Evolutionary conservation across 257 asterid genomes (phyloP).

Genomic region (Voacanga thouarsii): DNA sequence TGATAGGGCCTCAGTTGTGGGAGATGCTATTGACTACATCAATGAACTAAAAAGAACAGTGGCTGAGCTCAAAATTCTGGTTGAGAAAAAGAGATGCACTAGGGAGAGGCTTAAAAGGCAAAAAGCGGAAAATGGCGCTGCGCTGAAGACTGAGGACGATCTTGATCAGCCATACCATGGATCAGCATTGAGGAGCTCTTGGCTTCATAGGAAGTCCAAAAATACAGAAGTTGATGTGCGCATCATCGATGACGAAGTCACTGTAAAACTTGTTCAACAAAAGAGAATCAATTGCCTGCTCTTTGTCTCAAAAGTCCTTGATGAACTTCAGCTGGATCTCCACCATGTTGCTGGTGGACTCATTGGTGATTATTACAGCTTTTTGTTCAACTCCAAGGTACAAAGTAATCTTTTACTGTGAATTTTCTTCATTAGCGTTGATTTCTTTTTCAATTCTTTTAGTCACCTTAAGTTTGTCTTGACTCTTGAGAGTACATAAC

Average conservation of each 20-base stretch:
- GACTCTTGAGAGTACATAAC: background rate
- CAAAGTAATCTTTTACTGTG: background rate
- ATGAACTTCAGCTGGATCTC: slow-evolving; percentile 81
- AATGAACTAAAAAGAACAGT: slow-evolving; percentile 33
- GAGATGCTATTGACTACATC: slow-evolving; percentile 34
- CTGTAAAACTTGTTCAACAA: slow-evolving; percentile 84
- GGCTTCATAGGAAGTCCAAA: slow-evolving; percentile 84
- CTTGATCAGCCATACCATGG: slow-evolving; percentile 44
- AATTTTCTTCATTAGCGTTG: background rate
- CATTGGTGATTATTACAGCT: slow-evolving; percentile 81
- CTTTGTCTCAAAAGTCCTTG: slow-evolving; percentile 68
- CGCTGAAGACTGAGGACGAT: slow-evolving; percentile 39
- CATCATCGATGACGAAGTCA: slow-evolving; percentile 73
- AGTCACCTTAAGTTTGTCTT: background rate
- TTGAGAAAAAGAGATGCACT: slow-evolving; percentile 66
- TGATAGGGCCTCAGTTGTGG: slow-evolving; percentile 31
- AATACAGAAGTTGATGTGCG: slow-evolving; percentile 84
- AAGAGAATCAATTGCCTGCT: slow-evolving; percentile 77
- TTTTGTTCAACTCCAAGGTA: slow-evolving; percentile 83
- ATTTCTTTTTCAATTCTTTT: background rate
- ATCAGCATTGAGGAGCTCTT: slow-evolving; percentile 65
- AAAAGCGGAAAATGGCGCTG: slow-evolving; percentile 26
- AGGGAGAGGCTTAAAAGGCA: slow-evolving; percentile 55
- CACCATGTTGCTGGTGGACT: slow-evolving; percentile 95
- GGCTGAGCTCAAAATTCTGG: slow-evolving; percentile 25